Evolutionary conservation across 495 filamentous ascomycete genomes (phyloP).

Genomic region (Penicillium cinerascens): DNA sequence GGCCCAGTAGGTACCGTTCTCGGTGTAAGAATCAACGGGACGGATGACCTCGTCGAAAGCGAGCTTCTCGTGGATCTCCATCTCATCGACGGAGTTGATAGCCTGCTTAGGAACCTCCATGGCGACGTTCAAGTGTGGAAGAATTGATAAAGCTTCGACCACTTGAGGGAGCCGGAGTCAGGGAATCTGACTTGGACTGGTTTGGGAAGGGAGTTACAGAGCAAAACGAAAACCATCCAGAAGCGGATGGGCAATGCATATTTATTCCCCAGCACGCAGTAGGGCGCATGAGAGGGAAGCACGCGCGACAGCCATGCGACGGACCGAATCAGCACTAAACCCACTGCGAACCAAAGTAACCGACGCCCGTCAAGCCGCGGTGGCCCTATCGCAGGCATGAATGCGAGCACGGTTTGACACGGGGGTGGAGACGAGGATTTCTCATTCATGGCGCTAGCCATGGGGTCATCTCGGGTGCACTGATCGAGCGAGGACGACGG

Average conservation of each 20-base stretch:
- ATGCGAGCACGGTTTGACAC: constrained; percentile 9
- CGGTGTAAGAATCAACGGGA: constrained; percentile 75
- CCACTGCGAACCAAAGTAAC: neutral
- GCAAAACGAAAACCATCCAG: neutral
- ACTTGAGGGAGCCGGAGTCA: neutral
- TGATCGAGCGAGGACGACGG: constrained; percentile 2
- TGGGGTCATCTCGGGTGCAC: constrained; percentile 6
- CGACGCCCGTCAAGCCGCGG: neutral
- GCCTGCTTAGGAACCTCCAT: constrained; percentile 27
- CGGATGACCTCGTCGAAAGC: constrained; percentile 71
- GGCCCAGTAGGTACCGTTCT: constrained; percentile 80
- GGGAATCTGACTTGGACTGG: neutral
- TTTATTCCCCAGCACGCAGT: neutral
- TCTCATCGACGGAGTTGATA: constrained; percentile 46
- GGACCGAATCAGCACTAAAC: neutral
- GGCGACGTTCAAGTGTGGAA: neutral
- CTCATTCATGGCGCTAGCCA: constrained; percentile 6
- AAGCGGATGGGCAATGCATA: neutral
- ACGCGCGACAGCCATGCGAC: neutral
- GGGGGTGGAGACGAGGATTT: constrained; percentile 7
- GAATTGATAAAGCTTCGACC: neutral
- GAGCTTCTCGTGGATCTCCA: constrained; percentile 59
- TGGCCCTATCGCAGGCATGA: constrained; percentile 10
- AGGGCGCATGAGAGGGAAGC: neutral
- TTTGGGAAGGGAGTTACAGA: neutral